A percentile compares a stretch with the other conserved stretches of the same genome.
Evolutionary conservation across 1,284 basidiomycete genomes (phyloP).

Genomic region (Termitomyces sp.): DNA sequence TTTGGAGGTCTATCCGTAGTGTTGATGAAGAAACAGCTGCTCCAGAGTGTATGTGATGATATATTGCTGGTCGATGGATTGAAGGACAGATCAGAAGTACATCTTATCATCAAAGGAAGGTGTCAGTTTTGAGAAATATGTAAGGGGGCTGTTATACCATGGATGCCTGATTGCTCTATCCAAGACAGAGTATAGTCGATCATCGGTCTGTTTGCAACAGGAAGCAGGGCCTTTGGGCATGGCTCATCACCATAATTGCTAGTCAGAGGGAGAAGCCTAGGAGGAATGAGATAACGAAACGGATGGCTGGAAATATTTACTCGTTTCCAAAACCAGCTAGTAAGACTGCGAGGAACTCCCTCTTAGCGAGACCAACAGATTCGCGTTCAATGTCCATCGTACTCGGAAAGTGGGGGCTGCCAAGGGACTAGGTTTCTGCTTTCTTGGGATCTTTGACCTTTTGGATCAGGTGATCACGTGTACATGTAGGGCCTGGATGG

Average conservation of each 20-base stretch:
- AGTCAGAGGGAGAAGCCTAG: constrained; percentile 68
- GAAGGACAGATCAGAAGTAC: constrained; percentile 82
- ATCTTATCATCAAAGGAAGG: constrained; percentile 44
- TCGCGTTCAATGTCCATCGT: constrained; percentile 62
- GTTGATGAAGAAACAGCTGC: constrained; percentile 48
- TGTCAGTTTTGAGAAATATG: constrained; percentile 11
- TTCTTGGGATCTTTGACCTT: background rate
- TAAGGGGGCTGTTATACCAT: constrained; percentile 55
- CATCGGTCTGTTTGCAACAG: constrained; percentile 84
- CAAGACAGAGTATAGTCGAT: constrained; percentile 81
- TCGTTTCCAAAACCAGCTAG: constrained; percentile 85
- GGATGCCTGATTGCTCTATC: constrained; percentile 83
- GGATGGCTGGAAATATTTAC: constrained; percentile 39
- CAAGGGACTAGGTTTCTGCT: background rate
- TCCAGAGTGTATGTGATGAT: constrained; percentile 76
- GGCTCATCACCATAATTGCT: constrained; percentile 70
- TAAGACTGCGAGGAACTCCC: constrained; percentile 81
- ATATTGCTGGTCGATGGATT: constrained; percentile 66
- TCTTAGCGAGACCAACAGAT: constrained; percentile 44
- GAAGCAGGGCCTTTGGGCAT: constrained; percentile 80
- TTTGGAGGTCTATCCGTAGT: constrained; percentile 67
- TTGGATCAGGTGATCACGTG: constrained; percentile 10
- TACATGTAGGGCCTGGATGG: constrained; percentile 23
- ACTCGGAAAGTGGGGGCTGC: background rate
- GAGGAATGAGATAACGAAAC: constrained; percentile 13